Conservation (phyloP, 768 basidiomycete genomes). For the Plicaturopsis crispa region DNA sequence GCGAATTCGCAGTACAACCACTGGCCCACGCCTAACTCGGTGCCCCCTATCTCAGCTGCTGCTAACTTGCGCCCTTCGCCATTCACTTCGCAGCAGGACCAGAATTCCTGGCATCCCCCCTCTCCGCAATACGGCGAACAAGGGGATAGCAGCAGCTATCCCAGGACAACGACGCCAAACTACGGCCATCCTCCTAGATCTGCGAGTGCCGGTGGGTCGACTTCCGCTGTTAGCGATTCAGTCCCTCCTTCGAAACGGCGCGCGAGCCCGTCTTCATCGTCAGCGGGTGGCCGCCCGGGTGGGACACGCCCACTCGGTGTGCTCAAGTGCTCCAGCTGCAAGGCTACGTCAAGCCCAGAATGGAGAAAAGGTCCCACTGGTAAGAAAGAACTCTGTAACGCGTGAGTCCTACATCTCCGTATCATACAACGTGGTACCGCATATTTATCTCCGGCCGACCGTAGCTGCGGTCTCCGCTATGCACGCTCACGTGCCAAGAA, state of each 20-base stretch:
- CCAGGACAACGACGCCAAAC: constrained; percentile 28
- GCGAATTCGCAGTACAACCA: constrained; percentile 4
- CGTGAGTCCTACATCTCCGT: constrained; percentile 44
- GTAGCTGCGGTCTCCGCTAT: constrained; percentile 77
- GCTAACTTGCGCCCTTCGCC: constrained; percentile 6
- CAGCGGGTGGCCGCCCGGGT: constrained; percentile 37
- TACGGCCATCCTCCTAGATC: constrained; percentile 28
- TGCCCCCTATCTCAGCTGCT: constrained; percentile 7
- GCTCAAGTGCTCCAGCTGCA: constrained; percentile 71
- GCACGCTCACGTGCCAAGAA: constrained; percentile 87
- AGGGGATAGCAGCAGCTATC: constrained; percentile 14
- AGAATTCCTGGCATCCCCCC: constrained; percentile 7
- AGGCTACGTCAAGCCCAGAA: constrained; percentile 76
- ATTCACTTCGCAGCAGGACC: neutral
- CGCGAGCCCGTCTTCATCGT: constrained; percentile 38
- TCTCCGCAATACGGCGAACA: constrained; percentile 10
- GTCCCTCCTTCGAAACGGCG: constrained; percentile 53
- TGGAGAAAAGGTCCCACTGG: constrained; percentile 91
- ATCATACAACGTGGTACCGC: neutral
- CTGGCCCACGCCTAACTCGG: neutral
- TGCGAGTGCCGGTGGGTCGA: constrained; percentile 19
- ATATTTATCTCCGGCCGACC: constrained; percentile 13
- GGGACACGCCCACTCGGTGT: constrained; percentile 72
- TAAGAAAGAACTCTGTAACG: constrained; percentile 88
- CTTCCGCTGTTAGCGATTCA: constrained; percentile 26